Evolutionary conservation across 495 filamentous ascomycete species (phyloP).

Genomic region (Aspergillus olivimuriae): DNA sequence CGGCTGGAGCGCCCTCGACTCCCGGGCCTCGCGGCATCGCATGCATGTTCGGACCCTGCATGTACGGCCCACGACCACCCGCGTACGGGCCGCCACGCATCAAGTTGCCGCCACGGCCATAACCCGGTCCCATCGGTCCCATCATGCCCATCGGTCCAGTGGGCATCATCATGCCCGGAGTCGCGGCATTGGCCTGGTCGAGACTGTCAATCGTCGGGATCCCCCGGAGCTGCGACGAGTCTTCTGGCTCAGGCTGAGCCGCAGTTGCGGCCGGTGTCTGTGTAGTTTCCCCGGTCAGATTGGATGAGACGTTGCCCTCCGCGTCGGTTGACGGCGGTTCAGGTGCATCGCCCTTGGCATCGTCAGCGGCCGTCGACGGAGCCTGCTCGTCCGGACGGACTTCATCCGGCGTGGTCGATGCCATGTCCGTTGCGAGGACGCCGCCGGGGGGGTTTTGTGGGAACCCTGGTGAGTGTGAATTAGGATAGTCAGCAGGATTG

Average conservation of each 20-base stretch:
- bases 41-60: slow-evolving; percentile 18
- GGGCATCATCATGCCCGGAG: neutral
- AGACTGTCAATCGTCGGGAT: slow-evolving; percentile 43
- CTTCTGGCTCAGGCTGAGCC: slow-evolving; percentile 6
- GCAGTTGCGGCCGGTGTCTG: slow-evolving; percentile 4
- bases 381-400: too few species aligned
- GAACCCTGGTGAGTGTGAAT: slow-evolving; percentile 34
- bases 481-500: slow-evolving; percentile 20
- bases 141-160: slow-evolving; percentile 15
- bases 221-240: slow-evolving; percentile 27
- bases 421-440: slow-evolving; percentile 14
- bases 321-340: too few species aligned
- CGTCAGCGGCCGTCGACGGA: slow-evolving; percentile 21
- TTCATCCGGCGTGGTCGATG: too few species aligned
- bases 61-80: slow-evolving; percentile 20
- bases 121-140: slow-evolving; percentile 24
- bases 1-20: slow-evolving; percentile 79
- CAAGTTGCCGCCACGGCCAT: slow-evolving; percentile 32
- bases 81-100: slow-evolving; percentile 26
- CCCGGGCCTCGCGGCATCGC: slow-evolving; percentile 46
- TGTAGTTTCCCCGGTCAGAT: slow-evolving; percentile 10
- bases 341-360: too few species aligned
- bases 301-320: too few species aligned
- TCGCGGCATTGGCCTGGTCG: slow-evolving; percentile 22
- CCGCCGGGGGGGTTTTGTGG: slow-evolving; percentile 24